Percentiles rank a stretch among this genome's conserved stretches.
phyloP scores from a whole-genome alignment of 805 yeast species.

The Saccharomycopsis schoenii region DNA sequence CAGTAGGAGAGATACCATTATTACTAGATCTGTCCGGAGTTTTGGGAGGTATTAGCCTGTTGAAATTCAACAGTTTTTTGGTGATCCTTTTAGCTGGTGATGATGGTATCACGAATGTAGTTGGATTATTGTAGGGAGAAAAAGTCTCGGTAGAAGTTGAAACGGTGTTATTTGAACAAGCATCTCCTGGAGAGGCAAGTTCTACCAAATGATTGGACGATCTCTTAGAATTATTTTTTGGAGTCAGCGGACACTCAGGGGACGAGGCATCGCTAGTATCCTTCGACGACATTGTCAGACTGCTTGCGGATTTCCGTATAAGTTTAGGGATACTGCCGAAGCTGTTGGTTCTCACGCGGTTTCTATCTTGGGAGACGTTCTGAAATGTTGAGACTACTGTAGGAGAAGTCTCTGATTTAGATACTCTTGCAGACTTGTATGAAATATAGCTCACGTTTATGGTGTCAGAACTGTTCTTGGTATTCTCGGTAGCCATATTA shows the following conservation, averaged over 20 bases:
- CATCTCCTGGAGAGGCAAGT: not conserved
- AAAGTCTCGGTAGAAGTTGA: not conserved
- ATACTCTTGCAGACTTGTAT: too few species aligned
- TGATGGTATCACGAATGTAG: not conserved
- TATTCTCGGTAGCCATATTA: too few species aligned
- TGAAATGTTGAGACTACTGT: too few species aligned
- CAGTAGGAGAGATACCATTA: not conserved
- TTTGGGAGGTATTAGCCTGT: slow-evolving; percentile 3
- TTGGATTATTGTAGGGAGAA: not conserved
- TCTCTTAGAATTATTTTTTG: not conserved
- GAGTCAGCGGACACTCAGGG: not conserved
- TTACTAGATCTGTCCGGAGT: slow-evolving; percentile 12
- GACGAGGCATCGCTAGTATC: not conserved
- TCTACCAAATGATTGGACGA: not conserved
- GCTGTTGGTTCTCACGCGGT: too few species aligned
- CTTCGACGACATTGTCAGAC: not conserved
- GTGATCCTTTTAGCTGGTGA: not conserved
- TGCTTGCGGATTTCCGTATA: not conserved
- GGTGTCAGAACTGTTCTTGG: too few species aligned
- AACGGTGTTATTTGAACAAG: not conserved
- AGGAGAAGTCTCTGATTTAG: too few species aligned
- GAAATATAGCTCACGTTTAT: too few species aligned
- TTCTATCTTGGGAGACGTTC: too few species aligned
- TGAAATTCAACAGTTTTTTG: not conserved
- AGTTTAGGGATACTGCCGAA: not conserved